Conservation (phyloP, 495 filamentous ascomycete genomes). For the Beverwykella pulmonaria region DNA sequence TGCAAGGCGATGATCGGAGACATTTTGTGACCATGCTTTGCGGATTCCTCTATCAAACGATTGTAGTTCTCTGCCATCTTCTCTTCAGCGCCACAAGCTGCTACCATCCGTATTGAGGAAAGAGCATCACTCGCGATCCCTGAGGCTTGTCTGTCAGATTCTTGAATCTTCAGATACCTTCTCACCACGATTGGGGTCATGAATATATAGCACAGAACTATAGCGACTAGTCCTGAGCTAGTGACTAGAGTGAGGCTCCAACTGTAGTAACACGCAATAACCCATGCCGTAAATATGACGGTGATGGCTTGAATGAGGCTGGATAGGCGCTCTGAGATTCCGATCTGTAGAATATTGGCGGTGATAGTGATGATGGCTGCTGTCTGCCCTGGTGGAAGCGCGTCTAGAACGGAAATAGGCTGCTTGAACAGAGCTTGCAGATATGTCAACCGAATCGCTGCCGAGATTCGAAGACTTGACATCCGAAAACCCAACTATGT, state of each 20-base stretch:
- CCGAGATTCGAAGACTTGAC: slow-evolving; percentile 81
- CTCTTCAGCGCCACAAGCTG: slow-evolving; percentile 18
- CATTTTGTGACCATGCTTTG: not conserved
- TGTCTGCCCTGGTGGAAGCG: slow-evolving; percentile 18
- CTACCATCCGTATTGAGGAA: slow-evolving; percentile 11
- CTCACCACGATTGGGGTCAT: slow-evolving; percentile 5
- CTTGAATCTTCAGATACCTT: not conserved
- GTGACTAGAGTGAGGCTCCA: slow-evolving; percentile 55
- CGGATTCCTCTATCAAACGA: not conserved
- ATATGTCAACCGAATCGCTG: slow-evolving; percentile 52
- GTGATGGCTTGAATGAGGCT: slow-evolving; percentile 58
- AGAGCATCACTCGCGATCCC: slow-evolving; percentile 1
- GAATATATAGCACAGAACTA: not conserved
- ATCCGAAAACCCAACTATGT: slow-evolving; percentile 68
- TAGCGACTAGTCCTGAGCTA: slow-evolving; percentile 15
- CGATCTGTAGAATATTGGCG: slow-evolving; percentile 63
- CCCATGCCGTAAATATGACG: slow-evolving; percentile 54
- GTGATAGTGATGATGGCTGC: slow-evolving; percentile 34
- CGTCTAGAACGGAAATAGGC: slow-evolving; percentile 35
- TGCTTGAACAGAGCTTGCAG: slow-evolving; percentile 44
- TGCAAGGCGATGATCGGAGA: slow-evolving; percentile 9
- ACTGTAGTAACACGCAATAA: slow-evolving; percentile 59
- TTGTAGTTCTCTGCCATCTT: slow-evolving; percentile 8
- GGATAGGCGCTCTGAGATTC: slow-evolving; percentile 66
- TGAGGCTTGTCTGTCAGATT: not conserved